These are phyloP conservation scores for Gastrodia elata DNA, from an alignment of 106 monocot genomes.

Conservation along the genomic window DNA sequence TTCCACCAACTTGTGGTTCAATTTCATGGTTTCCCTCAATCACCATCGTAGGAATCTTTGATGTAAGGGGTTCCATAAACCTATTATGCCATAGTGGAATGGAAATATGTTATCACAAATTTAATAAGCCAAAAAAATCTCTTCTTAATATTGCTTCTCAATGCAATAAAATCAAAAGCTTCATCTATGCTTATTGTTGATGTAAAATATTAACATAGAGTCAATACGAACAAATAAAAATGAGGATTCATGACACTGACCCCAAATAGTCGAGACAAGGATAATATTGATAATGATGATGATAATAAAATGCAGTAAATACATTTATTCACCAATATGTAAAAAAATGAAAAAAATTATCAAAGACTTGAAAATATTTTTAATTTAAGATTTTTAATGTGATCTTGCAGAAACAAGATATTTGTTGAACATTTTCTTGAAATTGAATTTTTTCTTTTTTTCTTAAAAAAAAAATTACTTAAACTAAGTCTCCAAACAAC, in stretches of 20 bases:
- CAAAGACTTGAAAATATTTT: neutral
- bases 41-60: conserved; percentile 89
- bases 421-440: neutral
- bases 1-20: conserved; percentile 55
- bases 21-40: conserved; percentile 96
- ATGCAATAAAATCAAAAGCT: neutral
- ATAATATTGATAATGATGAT: neutral
- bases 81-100: conserved; percentile 12
- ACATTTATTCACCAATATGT: neutral
- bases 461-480: too few relatives aligned
- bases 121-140: too few relatives aligned
- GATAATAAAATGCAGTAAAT: neutral
- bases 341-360: neutral
- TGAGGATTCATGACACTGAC: neutral
- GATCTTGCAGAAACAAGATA: neutral
- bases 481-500: too few relatives aligned
- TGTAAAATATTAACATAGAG: neutral
- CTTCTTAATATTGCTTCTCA: neutral
- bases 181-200: neutral
- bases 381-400: neutral
- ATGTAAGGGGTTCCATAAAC: conserved; percentile 81
- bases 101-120: neutral
- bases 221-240: neutral
- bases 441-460: neutral
- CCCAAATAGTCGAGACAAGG: neutral